Evolutionary conservation across 1,284 basidiomycete species (phyloP).

Genomic region (Cryptococcus maquisensis): DNA sequence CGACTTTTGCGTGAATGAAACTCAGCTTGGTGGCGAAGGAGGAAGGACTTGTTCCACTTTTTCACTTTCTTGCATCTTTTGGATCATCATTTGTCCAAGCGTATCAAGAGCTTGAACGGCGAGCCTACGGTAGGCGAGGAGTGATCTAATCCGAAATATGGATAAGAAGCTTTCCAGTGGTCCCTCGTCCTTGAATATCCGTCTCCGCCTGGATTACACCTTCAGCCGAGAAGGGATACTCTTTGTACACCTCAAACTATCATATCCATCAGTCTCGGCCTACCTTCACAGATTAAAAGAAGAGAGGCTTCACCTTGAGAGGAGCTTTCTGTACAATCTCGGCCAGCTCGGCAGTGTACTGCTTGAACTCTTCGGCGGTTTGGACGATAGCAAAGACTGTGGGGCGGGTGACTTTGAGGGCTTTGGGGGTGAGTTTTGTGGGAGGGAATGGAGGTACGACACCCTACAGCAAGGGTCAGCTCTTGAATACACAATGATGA

Average conservation of each 20-base stretch:
- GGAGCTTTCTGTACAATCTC: slow-evolving; percentile 58
- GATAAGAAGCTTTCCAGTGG: slow-evolving; percentile 76
- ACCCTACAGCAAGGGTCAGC: slow-evolving; percentile 10
- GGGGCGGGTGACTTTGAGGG: slow-evolving; percentile 72
- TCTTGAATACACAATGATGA: background rate
- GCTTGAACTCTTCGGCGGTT: slow-evolving; percentile 65
- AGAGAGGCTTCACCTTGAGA: slow-evolving; percentile 54
- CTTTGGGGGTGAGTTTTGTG: slow-evolving; percentile 74
- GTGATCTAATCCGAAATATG: slow-evolving; percentile 54
- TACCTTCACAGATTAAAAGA: background rate
- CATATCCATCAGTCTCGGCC: background rate
- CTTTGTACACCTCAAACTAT: slow-evolving; percentile 62
- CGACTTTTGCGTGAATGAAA: no score
- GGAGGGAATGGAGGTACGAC: slow-evolving; percentile 58
- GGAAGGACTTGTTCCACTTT: no score
- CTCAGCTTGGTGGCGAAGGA: no score
- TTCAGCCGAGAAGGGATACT: slow-evolving; percentile 78
- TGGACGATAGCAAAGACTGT: slow-evolving; percentile 59
- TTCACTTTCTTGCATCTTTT: no score
- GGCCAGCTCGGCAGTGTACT: slow-evolving; percentile 67
- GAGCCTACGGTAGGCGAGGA: no score
- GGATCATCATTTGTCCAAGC: no score
- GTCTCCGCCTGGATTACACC: slow-evolving; percentile 72
- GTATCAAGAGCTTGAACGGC: no score
- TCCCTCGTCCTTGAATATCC: slow-evolving; percentile 73